Conservation (phyloP, 2,329 filamentous ascomycete genomes). For the Huntiella abstrusa region DNA sequence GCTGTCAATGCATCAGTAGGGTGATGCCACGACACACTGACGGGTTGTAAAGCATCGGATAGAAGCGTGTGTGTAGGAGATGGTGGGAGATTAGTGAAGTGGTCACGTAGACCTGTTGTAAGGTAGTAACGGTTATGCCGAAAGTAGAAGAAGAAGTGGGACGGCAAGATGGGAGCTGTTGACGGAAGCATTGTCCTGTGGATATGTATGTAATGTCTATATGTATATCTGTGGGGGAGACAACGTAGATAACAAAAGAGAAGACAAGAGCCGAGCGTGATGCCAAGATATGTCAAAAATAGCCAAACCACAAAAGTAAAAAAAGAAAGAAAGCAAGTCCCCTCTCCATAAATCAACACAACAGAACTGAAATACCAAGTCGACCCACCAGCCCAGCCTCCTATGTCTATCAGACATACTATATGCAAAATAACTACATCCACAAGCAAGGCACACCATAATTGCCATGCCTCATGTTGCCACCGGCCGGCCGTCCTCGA, state of each 20-base stretch:
- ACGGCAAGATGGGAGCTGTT: not conserved
- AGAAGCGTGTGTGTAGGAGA: constrained; percentile 1
- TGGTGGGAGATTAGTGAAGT: constrained; percentile 7
- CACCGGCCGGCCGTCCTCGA: too few species aligned
- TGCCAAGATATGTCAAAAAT: not conserved
- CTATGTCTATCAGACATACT: too few species aligned
- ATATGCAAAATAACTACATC: too few species aligned
- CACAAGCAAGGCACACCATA: too few species aligned
- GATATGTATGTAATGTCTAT: not conserved
- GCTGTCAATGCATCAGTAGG: constrained; percentile 2
- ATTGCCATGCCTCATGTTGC: too few species aligned
- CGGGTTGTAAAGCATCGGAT: constrained; percentile 3
- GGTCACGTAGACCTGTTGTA: constrained; percentile 7
- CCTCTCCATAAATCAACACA: not conserved
- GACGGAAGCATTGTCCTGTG: not conserved
- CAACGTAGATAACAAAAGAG: too few species aligned
- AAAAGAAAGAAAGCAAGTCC: not conserved
- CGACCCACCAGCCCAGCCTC: too few species aligned
- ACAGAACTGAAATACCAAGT: not conserved
- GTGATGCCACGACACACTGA: constrained; percentile 5
- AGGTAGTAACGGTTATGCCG: constrained; percentile 9
- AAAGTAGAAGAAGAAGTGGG: constrained; percentile 10
- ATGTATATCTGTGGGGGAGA: not conserved
- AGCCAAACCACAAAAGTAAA: not conserved
- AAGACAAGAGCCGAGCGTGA: not conserved